phyloP scores from a whole-genome alignment of 2,329 filamentous ascomycete species.

The Trichoderma sp. region DNA sequence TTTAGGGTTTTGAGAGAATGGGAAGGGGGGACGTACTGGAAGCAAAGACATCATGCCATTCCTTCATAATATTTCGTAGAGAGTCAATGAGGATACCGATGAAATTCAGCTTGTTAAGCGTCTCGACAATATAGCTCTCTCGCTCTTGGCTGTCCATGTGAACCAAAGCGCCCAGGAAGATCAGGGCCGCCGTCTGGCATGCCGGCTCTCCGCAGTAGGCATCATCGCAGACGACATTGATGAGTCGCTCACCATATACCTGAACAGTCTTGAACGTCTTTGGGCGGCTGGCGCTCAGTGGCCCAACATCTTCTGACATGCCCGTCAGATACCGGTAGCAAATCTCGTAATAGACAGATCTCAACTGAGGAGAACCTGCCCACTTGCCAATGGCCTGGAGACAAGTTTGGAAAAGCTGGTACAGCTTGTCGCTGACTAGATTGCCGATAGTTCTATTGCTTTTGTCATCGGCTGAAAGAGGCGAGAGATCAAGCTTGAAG shows the following conservation, averaged over 20 bases:
- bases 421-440: slow-evolving; percentile 82
- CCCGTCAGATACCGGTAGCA: slow-evolving; percentile 81
- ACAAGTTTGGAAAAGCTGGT: slow-evolving; percentile 86
- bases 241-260: slow-evolving; percentile 69
- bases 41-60: slow-evolving; percentile 60
- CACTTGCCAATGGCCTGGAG: slow-evolving; percentile 75
- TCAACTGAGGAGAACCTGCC: slow-evolving; percentile 66
- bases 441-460: slow-evolving; percentile 56
- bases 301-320: slow-evolving; percentile 54
- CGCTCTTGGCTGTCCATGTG: slow-evolving; percentile 69
- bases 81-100: slow-evolving; percentile 87
- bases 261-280: slow-evolving; percentile 72
- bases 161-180: slow-evolving; percentile 78
- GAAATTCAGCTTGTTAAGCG: slow-evolving; percentile 83
- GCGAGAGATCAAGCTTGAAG: slow-evolving; percentile 64
- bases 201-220: slow-evolving; percentile 78
- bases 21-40: slow-evolving; percentile 44
- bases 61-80: slow-evolving; percentile 71
- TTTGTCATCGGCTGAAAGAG: slow-evolving; percentile 40
- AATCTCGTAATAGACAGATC: slow-evolving; percentile 87
- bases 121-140: slow-evolving; percentile 72
- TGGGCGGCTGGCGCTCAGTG: slow-evolving; percentile 46
- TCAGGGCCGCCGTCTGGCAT: slow-evolving; percentile 80
- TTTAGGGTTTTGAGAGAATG: neutral
- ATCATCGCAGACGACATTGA: slow-evolving; percentile 90